Evolutionary conservation across 2,329 filamentous ascomycete genomes (phyloP), one percentile per base, ranked within the genome.

Genomic region (Fusarium azukiicola): DNA sequence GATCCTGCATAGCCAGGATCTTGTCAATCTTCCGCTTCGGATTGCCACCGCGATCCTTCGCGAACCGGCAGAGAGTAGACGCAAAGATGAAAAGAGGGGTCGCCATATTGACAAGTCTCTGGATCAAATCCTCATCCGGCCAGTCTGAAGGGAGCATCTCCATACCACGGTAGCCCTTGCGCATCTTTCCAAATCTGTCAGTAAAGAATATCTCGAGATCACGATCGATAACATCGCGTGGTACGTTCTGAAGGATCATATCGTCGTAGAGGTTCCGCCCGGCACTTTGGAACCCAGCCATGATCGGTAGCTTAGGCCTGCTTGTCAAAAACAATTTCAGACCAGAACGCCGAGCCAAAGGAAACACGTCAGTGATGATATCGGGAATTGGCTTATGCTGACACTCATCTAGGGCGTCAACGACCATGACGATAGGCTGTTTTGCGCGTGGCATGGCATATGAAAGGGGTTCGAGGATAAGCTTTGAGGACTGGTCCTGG

Each of bases 241-340:
- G 36, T 75, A 77, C 38, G 14, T 12, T 78, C 46, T 27, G 87
- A 78, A 42, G 78, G 14, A 4, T 73, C 72, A 69, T 19, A 13
- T 69, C 67, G 23, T 38, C 40, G n/a, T 69, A 69, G 4, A n/a
- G 21, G 3, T 21, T 69, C 13, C 14, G 36, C 7, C 23, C 12
- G 13, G n/a, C 21, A 3, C 14, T 13, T 13, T 40, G 19, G 54
- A 90, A 89, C 0, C 86, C 85, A n/a, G 86, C 75, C 2, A 86
- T 84, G 44, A 89, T 85, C 0, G 85, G 85, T 10, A 88, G 67
- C 46, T 90, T 86, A 0, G 88, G 89, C 50, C 89, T 82, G 73
- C 88, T 90, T 0, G 88, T 90, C 2, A 90, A 23, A 61, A 90
- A 89, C 4, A 88, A 69, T 64, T 81, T 85, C 16, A 89, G 52